Base-by-base conservation (phyloP, 2,329 filamentous ascomycete genomes). In the Aspergillus alliaceus region DNA sequence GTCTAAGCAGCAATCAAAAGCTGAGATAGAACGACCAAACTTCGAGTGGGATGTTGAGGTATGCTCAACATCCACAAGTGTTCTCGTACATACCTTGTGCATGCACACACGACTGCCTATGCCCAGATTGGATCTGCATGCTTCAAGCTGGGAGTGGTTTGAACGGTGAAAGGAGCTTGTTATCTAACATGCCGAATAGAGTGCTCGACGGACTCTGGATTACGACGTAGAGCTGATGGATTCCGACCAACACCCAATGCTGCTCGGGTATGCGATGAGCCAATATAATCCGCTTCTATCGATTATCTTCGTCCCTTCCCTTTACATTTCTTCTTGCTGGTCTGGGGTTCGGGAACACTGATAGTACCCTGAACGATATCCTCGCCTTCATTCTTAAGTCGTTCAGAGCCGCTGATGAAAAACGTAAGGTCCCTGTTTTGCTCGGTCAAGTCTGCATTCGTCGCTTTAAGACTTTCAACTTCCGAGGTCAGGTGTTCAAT, bases 351-450 rank as follows among this genome's bases (percentile, higher is more conserved):
- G 1, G 87, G 84, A 40, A 91, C 80, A 60, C 83, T 86, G n/a
- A 87, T 81, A 53, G 84, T 90, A 0, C 90, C 90, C 51, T 88
- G 89, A 63, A 87, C 85, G 35, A 95, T 74, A 72, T 93, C 90
- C n/a, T 89, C 90, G 31, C 86, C 84, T 56, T 84, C 32, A 84
- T 82, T 83, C 76, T 84, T 88, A 65, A 97, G 75, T 75, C 91
- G 93, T 75, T 95, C 87, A 73, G 90, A 86, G 0, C 90, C 89
- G 20, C 86, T 90, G 58, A 97, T 93, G 69, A 93, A 96, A 82
- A 96, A 93, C 51, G 82, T 87, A 70, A 97, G 72, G 71, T 97
- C 93, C 14, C 90, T 84, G 70, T 96, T 96, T 81, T 92, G 89
- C 72, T 96, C 92, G 63, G 87, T 85, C 42, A 96, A 76, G 64